Percentiles rank a stretch among this genome's conserved stretches.
Evolutionary conservation across 2,329 filamentous ascomycete genomes (phyloP).

Genomic region (Ceratocystis ficicola): DNA sequence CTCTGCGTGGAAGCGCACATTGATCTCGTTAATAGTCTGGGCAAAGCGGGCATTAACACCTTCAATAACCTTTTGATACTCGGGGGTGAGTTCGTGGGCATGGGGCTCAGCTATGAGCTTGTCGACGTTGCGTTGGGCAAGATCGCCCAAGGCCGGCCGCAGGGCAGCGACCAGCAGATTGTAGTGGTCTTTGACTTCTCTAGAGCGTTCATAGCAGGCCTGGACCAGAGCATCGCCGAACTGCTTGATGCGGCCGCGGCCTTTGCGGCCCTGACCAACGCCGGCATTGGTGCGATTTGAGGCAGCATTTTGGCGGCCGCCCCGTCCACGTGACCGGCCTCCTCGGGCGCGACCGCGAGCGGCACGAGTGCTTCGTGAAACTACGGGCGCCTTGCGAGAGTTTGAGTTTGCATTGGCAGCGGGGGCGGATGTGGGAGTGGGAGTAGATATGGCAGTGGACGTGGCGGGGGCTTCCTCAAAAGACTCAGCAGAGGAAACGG

Average conservation of each 20-base stretch:
- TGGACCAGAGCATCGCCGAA: conserved; percentile 44
- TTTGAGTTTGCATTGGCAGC: neutral
- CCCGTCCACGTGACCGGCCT: conserved; percentile 25
- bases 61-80: conserved; percentile 40
- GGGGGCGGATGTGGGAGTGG: neutral
- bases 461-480: conserved; percentile 22
- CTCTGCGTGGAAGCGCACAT: conserved; percentile 24
- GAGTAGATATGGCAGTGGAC: neutral
- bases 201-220: conserved; percentile 49
- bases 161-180: conserved; percentile 49
- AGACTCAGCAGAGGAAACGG: conserved; percentile 26
- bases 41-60: conserved; percentile 39
- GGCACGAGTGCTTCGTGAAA: conserved; percentile 28
- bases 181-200: conserved; percentile 54
- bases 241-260: conserved; percentile 44
- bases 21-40: conserved; percentile 24
- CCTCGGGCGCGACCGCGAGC: conserved; percentile 25
- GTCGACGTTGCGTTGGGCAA: conserved; percentile 49
- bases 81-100: conserved; percentile 40
- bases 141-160: conserved; percentile 53
- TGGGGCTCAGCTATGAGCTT: conserved; percentile 43
- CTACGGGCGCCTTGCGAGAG: conserved; percentile 1
- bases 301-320: conserved; percentile 25
- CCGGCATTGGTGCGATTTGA: conserved; percentile 24
- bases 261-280: conserved; percentile 19